These are phyloP conservation scores for Blastobotrys petasosporus DNA, from an alignment of 1,139 yeast species.

Conservation along the genomic window DNA sequence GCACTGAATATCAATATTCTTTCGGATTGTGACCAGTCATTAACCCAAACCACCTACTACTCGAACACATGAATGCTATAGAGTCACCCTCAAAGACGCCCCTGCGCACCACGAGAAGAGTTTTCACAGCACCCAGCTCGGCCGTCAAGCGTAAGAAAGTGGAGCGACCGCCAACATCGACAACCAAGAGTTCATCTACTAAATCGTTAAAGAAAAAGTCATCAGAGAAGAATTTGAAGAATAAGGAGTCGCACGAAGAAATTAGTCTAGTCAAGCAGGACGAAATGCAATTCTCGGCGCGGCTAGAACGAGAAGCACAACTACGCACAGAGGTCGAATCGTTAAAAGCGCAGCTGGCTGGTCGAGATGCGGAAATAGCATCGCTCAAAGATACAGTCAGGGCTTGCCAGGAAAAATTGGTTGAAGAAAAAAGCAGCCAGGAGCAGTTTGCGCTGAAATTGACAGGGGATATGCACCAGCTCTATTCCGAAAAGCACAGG, in stretches of 20 bases:
- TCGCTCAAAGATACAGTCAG: constrained; percentile 19
- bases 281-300: neutral
- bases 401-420: constrained; percentile 20
- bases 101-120: neutral
- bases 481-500: constrained; percentile 65
- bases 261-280: neutral
- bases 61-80: neutral
- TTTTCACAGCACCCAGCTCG: too few relatives aligned
- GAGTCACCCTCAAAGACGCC: constrained; percentile 1
- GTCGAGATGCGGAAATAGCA: constrained; percentile 27
- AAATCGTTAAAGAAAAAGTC: neutral
- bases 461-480: constrained; percentile 60
- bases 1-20: too few relatives aligned
- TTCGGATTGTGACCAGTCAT: too few relatives aligned
- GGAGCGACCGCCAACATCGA: neutral
- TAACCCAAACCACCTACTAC: too few relatives aligned
- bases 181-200: neutral
- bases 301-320: neutral
- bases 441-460: constrained; percentile 45
- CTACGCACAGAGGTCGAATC: constrained; percentile 22
- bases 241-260: constrained; percentile 1
- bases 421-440: constrained; percentile 42
- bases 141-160: too few relatives aligned
- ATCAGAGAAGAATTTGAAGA: neutral
- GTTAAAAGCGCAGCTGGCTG: constrained; percentile 24